Conservation (phyloP, 306 rosid genomes). For the Oemleria cerasiformis region DNA sequence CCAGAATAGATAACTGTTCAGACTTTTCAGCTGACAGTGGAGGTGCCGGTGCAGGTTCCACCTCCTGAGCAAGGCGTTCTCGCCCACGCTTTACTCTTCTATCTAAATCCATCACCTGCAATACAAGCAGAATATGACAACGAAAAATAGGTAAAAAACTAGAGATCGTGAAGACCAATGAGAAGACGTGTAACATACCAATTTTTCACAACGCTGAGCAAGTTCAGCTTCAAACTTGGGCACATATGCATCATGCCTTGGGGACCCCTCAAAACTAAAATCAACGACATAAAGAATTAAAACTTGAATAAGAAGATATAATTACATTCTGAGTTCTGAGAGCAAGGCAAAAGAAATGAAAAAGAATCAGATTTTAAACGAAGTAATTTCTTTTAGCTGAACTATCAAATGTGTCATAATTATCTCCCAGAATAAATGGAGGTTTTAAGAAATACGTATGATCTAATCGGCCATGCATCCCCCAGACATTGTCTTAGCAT, state of each 20-base stretch:
- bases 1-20: slow-evolving; percentile 78
- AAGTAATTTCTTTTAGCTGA: too few relatives aligned
- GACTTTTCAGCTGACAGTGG: slow-evolving; percentile 83
- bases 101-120: slow-evolving; percentile 95
- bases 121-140: not conserved
- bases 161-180: slow-evolving; percentile 11
- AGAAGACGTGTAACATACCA: slow-evolving; percentile 47
- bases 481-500: not conserved
- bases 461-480: not conserved
- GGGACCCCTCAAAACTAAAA: slow-evolving; percentile 86
- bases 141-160: not conserved
- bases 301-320: slow-evolving; percentile 14
- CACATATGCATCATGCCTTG: slow-evolving; percentile 77
- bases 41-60: slow-evolving; percentile 84
- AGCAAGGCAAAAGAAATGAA: not conserved
- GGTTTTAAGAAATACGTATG: not conserved
- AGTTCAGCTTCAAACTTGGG: slow-evolving; percentile 96
- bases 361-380: not conserved
- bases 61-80: slow-evolving; percentile 97
- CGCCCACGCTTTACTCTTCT: slow-evolving; percentile 95
- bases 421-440: not conserved
- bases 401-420: too few relatives aligned
- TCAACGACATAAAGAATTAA: slow-evolving; percentile 21
- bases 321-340: not conserved
- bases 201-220: slow-evolving; percentile 86